A percentile compares a stretch with the other conserved stretches of the same genome.
Conservation (phyloP, 306 rosid species). For the Ceratonia siliqua region DNA sequence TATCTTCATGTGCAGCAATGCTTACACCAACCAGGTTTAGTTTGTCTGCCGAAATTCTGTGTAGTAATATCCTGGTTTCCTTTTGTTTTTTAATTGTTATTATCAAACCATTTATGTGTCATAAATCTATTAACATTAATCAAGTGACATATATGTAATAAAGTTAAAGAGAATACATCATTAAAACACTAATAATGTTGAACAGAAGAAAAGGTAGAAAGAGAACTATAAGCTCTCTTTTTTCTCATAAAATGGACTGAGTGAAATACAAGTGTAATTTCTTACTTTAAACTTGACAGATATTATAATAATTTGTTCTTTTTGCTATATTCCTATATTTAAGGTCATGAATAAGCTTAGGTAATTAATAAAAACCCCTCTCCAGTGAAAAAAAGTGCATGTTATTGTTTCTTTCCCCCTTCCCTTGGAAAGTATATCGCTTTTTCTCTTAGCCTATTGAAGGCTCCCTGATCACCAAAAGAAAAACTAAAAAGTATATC, state of each 20-base stretch:
- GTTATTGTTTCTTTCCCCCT: not conserved
- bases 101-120: not conserved
- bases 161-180: no score
- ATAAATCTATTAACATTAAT: not conserved
- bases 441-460: no score
- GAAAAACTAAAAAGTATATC: not conserved
- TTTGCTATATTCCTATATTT: not conserved
- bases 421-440: not conserved
- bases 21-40: constrained; percentile 83
- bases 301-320: no score
- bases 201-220: not conserved
- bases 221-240: not conserved
- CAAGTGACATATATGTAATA: not conserved
- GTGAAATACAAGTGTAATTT: not conserved
- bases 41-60: not conserved
- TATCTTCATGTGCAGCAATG: constrained; percentile 87
- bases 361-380: no score
- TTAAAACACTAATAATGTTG: not conserved
- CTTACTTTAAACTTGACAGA: not conserved
- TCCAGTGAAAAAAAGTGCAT: no score
- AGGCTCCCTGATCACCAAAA: no score
- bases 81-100: constrained; percentile 21
- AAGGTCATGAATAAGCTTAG: not conserved
- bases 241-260: no score
- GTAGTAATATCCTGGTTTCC: not conserved